A percentile compares a stretch with the other conserved stretches of the same genome.
phyloP scores from a whole-genome alignment of 306 rosid genomes.

The Prunus salicina region DNA sequence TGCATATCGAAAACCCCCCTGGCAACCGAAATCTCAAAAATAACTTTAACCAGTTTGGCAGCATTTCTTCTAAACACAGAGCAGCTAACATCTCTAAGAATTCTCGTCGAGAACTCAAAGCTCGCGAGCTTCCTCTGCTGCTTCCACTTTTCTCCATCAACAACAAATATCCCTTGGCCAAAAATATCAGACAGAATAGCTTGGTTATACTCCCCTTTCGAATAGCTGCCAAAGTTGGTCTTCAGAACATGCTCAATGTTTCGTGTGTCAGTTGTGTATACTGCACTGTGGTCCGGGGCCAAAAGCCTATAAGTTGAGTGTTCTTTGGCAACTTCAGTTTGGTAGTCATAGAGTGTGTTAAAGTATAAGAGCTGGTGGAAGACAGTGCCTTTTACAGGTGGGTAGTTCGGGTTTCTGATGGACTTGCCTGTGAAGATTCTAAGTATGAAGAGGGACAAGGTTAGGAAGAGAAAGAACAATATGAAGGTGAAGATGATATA shows the following conservation, averaged over 20 bases:
- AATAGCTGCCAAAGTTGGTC: slow-evolving; percentile 20
- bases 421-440: slow-evolving; percentile 48
- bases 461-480: slow-evolving; percentile 19
- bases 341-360: slow-evolving; percentile 5
- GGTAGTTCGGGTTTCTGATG: slow-evolving; percentile 38
- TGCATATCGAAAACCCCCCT: slow-evolving; percentile 65
- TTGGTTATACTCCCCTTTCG: background rate
- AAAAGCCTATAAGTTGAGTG: slow-evolving; percentile 19
- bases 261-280: slow-evolving; percentile 9
- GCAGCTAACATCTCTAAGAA: slow-evolving; percentile 65
- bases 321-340: background rate
- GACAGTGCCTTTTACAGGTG: slow-evolving; percentile 17
- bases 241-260: slow-evolving; percentile 20
- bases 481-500: slow-evolving; percentile 27
- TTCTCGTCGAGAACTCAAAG: slow-evolving; percentile 65
- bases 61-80: slow-evolving; percentile 51
- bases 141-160: slow-evolving; percentile 71
- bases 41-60: slow-evolving; percentile 43
- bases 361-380: slow-evolving; percentile 15
- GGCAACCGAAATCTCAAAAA: slow-evolving; percentile 28
- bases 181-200: slow-evolving; percentile 40
- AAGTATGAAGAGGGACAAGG: slow-evolving; percentile 30
- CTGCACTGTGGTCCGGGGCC: background rate
- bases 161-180: slow-evolving; percentile 63
- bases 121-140: slow-evolving; percentile 73